Evolutionary conservation across 1,139 yeast species (phyloP), one percentile per base, ranked within the genome.

Genomic region (Oligophagozyma castellii): DNA sequence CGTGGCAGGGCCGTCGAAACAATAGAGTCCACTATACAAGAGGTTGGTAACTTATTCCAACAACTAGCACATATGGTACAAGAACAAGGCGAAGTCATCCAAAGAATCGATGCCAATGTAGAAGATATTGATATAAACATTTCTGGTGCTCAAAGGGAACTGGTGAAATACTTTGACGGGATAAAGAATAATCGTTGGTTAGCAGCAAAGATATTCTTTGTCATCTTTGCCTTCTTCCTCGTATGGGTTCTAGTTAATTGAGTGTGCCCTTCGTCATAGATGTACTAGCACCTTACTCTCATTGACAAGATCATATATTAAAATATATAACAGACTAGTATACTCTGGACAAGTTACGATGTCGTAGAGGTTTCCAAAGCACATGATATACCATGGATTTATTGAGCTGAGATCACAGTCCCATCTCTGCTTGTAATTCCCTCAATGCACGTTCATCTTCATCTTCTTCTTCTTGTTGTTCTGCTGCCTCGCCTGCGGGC

Each of bases 31-130:
- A 89, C 98, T 1, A 89, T 89, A 36, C 92, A 86, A 48, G 98
- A 89, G 55, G 93, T 89, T 25, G 99, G 99, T 18, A 80, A 81
- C 33, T 66, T 89, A 39, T 89, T 92, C 58, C 92, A 81, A 44
- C 98, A 89, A 55, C 65, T 89, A 44, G 95, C 96, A 3, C 79
- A 93, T 2, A 86, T 89, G 96, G 95, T 89, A 8, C 86, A 83
- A 37, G 98, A 92, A 54, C 99, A 89, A 56, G 92, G 96, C 24
- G 98, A 89, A 46, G 80, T 78, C 16, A 89, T 89, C 34, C 98
- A 89, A 53, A 65, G 96, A 48, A 89, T 89, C 39, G 98, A 92
- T 55, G 84, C 77, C 33, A 86, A 89, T 50, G 93, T 93, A 4
- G 95, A 86, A 43, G 96, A 92, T 46, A 83, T 89, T 29, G 73